Evolutionary conservation across 2,329 filamentous ascomycete species (phyloP), one percentile per base, ranked within the genome.

Genomic region (Hirsutella rhossiliensis): DNA sequence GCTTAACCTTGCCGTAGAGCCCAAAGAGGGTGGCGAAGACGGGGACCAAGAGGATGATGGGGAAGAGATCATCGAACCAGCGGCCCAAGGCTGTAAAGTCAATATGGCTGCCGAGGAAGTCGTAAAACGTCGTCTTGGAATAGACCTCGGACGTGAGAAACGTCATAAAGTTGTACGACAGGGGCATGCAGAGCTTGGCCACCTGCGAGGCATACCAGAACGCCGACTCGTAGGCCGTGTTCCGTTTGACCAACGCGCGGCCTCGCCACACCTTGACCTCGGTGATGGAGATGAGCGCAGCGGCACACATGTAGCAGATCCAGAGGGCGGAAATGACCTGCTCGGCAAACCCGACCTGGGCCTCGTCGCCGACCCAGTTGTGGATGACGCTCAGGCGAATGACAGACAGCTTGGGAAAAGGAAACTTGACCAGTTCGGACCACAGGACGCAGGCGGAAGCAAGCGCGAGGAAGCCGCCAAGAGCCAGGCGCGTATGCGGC

Each of bases 211-310:
- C 84, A 59, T 97, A 98, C 88, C 94, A 98, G 53, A 90, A 94
- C 1, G 92, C 92, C 41, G 83, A 87, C 60, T 97, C 92, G 48
- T 87, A 81, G 46, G 94, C 90, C 0, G 92, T 98, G 58, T 94
- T 92, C 45, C 92, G 81, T 47, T 78, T 80, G 40, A 97, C 90
- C 6, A 98, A 72, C 0, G 92, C 90, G 30, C 92, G 80, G 41
- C 94, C 92, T 45, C 92, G 85, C 92, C 92, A 98, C n/a, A 96
- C 88, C 57, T 92, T 94, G 54, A 95, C 87, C 58, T 95, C 87
- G 13, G 83, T 87, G 56, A 98, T 82, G 8, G 88, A 89, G 45
- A 80, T 84, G 42, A 97, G 76, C 5, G 92, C 87, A 40, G 88
- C 88, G 13, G 84, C 73, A 61, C 86, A 94, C 92, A 98, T 98